A percentile compares a stretch with the other conserved stretches of the same genome.
phyloP scores from a whole-genome alignment of 495 filamentous ascomycete genomes.

The Tuber melanosporum region DNA sequence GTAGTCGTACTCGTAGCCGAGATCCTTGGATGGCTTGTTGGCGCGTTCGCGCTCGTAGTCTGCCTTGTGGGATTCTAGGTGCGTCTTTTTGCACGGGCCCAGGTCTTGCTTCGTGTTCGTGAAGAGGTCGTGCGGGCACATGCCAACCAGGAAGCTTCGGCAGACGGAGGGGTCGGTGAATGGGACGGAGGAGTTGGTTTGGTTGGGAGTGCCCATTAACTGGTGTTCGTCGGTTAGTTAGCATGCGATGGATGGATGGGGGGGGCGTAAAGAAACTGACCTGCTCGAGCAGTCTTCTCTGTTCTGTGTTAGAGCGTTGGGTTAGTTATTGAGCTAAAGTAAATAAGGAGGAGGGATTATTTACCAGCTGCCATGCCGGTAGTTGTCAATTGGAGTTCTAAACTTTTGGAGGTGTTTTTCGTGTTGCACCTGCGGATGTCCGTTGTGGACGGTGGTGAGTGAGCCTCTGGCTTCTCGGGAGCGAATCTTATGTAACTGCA shows the following conservation, averaged over 20 bases:
- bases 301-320: constrained; percentile 23
- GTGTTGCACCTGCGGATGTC: constrained; percentile 3
- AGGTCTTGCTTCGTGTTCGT: constrained; percentile 99
- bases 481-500: not conserved
- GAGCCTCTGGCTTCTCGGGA: not conserved
- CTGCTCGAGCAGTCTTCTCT: constrained; percentile 41
- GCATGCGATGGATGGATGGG: not conserved
- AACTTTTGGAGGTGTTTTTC: not conserved
- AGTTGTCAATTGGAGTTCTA: not conserved
- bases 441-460: not conserved
- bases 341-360: not conserved
- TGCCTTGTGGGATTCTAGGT: constrained; percentile 77
- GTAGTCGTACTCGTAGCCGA: constrained; percentile 94
- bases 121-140: constrained; percentile 97
- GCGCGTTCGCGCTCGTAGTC: constrained; percentile 70
- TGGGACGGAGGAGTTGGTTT: constrained; percentile 49
- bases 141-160: constrained; percentile 87
- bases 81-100: constrained; percentile 81
- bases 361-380: constrained; percentile 30
- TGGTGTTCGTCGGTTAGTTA: constrained; percentile 13
- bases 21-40: constrained; percentile 53
- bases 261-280: constrained; percentile 8
- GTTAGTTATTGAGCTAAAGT: constrained; percentile 16
- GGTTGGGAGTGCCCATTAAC: constrained; percentile 41
- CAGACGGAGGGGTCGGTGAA: constrained; percentile 93